Conservation (phyloP, 805 yeast genomes). For the Grigorovia humatica region DNA sequence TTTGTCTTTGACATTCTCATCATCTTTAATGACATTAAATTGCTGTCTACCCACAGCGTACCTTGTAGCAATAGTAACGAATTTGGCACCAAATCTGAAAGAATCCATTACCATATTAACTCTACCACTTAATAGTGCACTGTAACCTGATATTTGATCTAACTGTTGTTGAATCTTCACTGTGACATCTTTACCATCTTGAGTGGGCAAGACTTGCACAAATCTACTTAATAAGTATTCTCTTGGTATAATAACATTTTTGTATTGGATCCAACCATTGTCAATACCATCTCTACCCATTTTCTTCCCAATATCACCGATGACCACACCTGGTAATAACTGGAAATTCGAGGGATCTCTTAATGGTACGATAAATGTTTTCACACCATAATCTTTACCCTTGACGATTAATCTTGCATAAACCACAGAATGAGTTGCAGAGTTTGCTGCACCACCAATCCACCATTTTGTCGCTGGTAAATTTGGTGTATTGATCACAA, state of each 20-base stretch:
- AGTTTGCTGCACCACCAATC: constrained; percentile 97
- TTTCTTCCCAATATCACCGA: constrained; percentile 90
- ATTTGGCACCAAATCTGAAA: constrained; percentile 68
- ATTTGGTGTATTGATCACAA: constrained; percentile 77
- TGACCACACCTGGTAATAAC: constrained; percentile 64
- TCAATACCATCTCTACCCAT: constrained; percentile 96
- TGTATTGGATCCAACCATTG: constrained; percentile 93
- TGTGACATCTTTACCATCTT: constrained; percentile 45
- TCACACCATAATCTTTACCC: constrained; percentile 85
- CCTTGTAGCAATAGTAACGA: constrained; percentile 74
- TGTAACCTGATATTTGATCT: constrained; percentile 73
- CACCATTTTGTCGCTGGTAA: constrained; percentile 95
- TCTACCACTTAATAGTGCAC: constrained; percentile 80
- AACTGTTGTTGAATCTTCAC: constrained; percentile 49
- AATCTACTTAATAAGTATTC: constrained; percentile 74
- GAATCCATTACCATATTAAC: constrained; percentile 85
- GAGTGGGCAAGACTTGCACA: constrained; percentile 58
- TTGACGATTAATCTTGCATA: constrained; percentile 76
- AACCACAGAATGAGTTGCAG: constrained; percentile 78
- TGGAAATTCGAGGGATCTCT: constrained; percentile 60
- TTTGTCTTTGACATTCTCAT: constrained; percentile 26
- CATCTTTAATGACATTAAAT: constrained; percentile 33
- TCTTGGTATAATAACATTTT: constrained; percentile 74
- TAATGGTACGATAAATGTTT: constrained; percentile 83
- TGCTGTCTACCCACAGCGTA: constrained; percentile 88